Evolutionary conservation across 2,329 filamentous ascomycete genomes (phyloP).

Genomic region (Xylaria digitata): DNA sequence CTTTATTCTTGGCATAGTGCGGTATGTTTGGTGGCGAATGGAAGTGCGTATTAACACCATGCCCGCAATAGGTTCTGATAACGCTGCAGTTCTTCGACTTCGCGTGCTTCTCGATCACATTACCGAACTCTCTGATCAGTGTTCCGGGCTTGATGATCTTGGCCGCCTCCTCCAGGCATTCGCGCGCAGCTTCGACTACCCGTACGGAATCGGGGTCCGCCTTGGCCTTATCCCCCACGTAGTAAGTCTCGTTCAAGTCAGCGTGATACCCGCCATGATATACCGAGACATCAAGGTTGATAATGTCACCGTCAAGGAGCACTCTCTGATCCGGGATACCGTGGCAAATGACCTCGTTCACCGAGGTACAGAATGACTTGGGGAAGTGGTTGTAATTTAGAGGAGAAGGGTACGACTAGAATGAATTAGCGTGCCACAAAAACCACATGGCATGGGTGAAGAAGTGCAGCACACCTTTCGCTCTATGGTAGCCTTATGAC

Average conservation of each 20-base stretch:
- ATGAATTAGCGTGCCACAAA: conserved; percentile 29
- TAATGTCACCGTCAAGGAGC: conserved; percentile 90
- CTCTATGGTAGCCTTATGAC: conserved; percentile 94
- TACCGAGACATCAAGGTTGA: conserved; percentile 95
- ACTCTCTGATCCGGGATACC: conserved; percentile 93
- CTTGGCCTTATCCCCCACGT: conserved; percentile 88
- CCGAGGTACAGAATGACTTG: conserved; percentile 96
- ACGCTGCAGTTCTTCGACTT: conserved; percentile 88
- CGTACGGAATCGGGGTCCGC: conserved; percentile 87
- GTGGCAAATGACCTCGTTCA: conserved; percentile 98
- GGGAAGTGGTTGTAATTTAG: conserved; percentile 97
- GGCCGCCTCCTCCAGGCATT: conserved; percentile 91
- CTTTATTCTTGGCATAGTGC: conserved; percentile 99
- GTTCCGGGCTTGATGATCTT: conserved; percentile 92
- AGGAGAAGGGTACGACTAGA: conserved; percentile 90
- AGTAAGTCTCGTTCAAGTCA: conserved; percentile 98
- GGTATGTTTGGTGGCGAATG: conserved; percentile 94
- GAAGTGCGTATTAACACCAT: conserved; percentile 94
- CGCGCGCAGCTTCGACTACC: conserved; percentile 88
- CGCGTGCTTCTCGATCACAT: conserved; percentile 94
- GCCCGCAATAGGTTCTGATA: conserved; percentile 95
- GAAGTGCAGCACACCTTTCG: conserved; percentile 76
- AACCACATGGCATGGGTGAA: background rate
- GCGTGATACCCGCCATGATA: conserved; percentile 97
- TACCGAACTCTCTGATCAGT: conserved; percentile 91